These are phyloP conservation scores for Pleurotus djamor DNA, from an alignment of 768 basidiomycete species.

Conservation along the genomic window DNA sequence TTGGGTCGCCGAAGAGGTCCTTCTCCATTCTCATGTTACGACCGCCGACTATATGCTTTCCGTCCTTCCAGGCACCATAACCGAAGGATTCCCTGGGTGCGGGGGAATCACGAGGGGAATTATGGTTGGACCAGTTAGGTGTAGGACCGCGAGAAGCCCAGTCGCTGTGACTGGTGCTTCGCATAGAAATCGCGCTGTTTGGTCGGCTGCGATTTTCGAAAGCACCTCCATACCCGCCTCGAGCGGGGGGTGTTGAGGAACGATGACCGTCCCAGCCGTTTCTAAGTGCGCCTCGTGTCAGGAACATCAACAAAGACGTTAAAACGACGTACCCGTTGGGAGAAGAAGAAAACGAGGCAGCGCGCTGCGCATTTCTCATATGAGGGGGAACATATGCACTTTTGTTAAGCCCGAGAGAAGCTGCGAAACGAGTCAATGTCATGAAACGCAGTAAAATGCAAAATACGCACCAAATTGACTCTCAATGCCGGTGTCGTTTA, in stretches of 20 bases:
- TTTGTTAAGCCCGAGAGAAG: slow-evolving; percentile 76
- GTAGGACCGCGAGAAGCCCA: slow-evolving; percentile 36
- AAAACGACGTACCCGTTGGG: slow-evolving; percentile 51
- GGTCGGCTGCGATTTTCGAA: slow-evolving; percentile 38
- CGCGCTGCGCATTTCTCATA: slow-evolving; percentile 83
- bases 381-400: slow-evolving; percentile 89
- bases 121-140: slow-evolving; percentile 39
- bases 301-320: slow-evolving; percentile 12
- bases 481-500: slow-evolving; percentile 79
- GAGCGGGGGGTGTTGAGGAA: slow-evolving; percentile 55
- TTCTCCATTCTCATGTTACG: slow-evolving; percentile 91
- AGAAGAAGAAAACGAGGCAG: slow-evolving; percentile 54
- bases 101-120: slow-evolving; percentile 32
- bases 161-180: slow-evolving; percentile 36
- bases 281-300: slow-evolving; percentile 26
- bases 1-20: slow-evolving; percentile 87
- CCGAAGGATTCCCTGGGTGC: slow-evolving; percentile 52
- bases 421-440: slow-evolving; percentile 30
- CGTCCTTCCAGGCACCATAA: slow-evolving; percentile 85
- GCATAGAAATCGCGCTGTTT: slow-evolving; percentile 38
- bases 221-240: slow-evolving; percentile 43
- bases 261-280: slow-evolving; percentile 78
- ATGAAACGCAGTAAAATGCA: slow-evolving; percentile 8
- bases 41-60: slow-evolving; percentile 78
- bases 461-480: slow-evolving; percentile 61